A percentile compares a stretch with the other conserved stretches of the same genome.
phyloP scores from a whole-genome alignment of 2,329 filamentous ascomycete genomes.

The Ustulina deusta region DNA sequence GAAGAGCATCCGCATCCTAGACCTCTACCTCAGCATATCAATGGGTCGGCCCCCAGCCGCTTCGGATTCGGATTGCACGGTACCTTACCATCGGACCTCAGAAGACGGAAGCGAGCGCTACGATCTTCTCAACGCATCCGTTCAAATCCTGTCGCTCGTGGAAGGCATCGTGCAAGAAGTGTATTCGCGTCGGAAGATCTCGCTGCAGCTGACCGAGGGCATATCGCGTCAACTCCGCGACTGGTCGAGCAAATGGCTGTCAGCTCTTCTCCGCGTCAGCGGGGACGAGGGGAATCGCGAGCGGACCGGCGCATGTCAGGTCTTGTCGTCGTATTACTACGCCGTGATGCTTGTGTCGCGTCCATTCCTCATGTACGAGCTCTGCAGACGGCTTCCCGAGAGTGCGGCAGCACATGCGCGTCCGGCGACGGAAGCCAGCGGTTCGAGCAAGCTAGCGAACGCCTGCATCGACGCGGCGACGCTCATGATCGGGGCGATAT shows the following conservation, averaged over 20 bases:
- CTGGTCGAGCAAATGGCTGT: slow-evolving; percentile 64
- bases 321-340: slow-evolving; percentile 66
- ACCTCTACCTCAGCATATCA: slow-evolving; percentile 64
- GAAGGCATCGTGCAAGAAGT: slow-evolving; percentile 65
- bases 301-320: slow-evolving; percentile 62
- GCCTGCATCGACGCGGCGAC: slow-evolving; percentile 68
- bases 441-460: slow-evolving; percentile 63
- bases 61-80: slow-evolving; percentile 66
- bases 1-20: slow-evolving; percentile 65
- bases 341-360: slow-evolving; percentile 68
- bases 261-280: slow-evolving; percentile 56
- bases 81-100: slow-evolving; percentile 57
- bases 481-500: slow-evolving; percentile 63
- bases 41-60: slow-evolving; percentile 67
- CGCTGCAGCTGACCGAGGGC: slow-evolving; percentile 64
- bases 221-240: slow-evolving; percentile 65
- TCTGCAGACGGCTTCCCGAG: slow-evolving; percentile 60
- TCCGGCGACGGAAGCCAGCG: not conserved
- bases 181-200: slow-evolving; percentile 66
- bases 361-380: slow-evolving; percentile 68
- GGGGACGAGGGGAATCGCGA: slow-evolving; percentile 47
- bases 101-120: slow-evolving; percentile 55
- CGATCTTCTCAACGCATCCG: slow-evolving; percentile 63
- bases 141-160: slow-evolving; percentile 64
- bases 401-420: slow-evolving; percentile 37